Evolutionary conservation across 148 eudicot genomes (phyloP), one percentile per base, ranked within the genome.

Genomic region (Nepenthes gracilis): DNA sequence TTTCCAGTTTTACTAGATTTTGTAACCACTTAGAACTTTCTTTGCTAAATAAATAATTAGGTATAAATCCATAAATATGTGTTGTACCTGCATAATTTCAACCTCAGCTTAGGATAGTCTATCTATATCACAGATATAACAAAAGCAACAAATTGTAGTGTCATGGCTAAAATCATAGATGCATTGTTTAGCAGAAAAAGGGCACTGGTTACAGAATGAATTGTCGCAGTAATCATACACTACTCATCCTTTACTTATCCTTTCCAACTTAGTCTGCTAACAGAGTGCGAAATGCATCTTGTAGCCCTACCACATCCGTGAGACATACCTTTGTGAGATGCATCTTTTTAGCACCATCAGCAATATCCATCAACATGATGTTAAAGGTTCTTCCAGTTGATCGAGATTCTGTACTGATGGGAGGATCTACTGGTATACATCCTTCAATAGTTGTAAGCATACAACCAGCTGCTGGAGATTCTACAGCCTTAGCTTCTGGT

Each of bases 361-460:
- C 95, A 62, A 90, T 87, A 70, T 87, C 85, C 97, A 90, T 87
- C 69, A 90, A 59, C 87, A 90, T 79, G 69, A 90, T 71, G 56
- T 63, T 78, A 51, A 70, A 64, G 63, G 60, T 47, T 51, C 64
- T 73, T 60, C 59, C 72, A 35, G 37, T 67, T 49, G 65, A 57
- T 57, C 55, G 65, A 40, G 61, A 61, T 55, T 61, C 72, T 33
- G 67, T 38, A 59, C 32, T 10, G 67, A 47, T 55, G 33, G 9
- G 62, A 34, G 63, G 23, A 23, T 23, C 23, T 23, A 23, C 23
- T 23, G 23, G 56, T 48, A 14, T 57, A 53, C 52, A 43, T 52
- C 59, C 72, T 60, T 57, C 63, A 35, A 12, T 47, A 64, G 54
- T 70, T 61, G 73, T 62, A 53, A 64, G 65, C 14, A 36, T 6